Base-by-base conservation (phyloP, 495 filamentous ascomycete genomes). In the Annulohypoxylon maeteangense region DNA sequence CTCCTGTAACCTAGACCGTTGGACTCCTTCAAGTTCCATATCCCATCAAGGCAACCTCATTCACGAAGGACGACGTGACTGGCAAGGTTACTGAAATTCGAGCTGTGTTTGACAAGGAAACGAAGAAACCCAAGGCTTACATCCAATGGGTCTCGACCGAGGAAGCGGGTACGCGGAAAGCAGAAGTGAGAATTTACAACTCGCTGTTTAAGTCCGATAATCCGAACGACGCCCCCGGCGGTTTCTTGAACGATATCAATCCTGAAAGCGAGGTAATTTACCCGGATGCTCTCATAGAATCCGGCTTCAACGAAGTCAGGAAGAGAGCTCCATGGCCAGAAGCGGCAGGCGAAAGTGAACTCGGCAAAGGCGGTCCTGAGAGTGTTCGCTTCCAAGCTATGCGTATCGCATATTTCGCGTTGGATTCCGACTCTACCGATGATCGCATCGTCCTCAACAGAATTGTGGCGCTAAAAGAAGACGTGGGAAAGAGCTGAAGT, bases 401-500 rank as follows among this genome's bases (percentile, higher is more conserved):
- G 87, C 87, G 96, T 18, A 90, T 94, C 54, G 95, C 89, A 11
- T 99, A 98, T 78, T 98, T 94, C 86, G 82, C 70, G 1, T 78
- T 97, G 76, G 95, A 99, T 77, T 86, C 85, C 7, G 94, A 97
- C 74, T 89, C 86, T n/a, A 91, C 86, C 2, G 87, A 88, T 31
- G 90, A 90, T 32, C 91, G 89, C 75, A 80, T 97, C 51, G 88
- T 98, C 61, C 80, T 99, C 27, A 99, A 98, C 81, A 87, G 93
- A 42, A 98, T 99, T 74, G 94, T 98, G 36, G 91, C 90, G 42
- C 82, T 99, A 71, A 98, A 97, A 84, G 94, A 98, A 80, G 93
- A 96, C 81, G 80, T 86, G 22, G 90, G 90, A 32, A 93, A 94
- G 84, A 88, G 79, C 59, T 83, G 47, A 65, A 36, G 3, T 34